Percentiles rank a stretch among this genome's conserved stretches.
Evolutionary conservation across 768 basidiomycete genomes (phyloP).

Genomic region (Trametes cingulata): DNA sequence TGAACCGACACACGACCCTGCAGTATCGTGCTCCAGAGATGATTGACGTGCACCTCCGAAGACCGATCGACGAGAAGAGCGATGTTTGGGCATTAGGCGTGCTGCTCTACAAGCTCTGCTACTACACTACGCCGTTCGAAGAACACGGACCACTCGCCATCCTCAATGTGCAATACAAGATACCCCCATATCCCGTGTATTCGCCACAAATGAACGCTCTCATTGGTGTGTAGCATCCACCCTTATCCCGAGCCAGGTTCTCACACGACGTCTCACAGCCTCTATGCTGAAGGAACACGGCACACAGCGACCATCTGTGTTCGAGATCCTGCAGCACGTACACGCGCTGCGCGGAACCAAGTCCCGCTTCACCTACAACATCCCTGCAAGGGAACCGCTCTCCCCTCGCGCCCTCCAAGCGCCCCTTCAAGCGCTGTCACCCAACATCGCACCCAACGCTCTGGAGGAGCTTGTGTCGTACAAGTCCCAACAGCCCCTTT

Average conservation of each 20-base stretch:
- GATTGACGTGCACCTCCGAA: conserved; percentile 85
- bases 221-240: conserved; percentile 58
- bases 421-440: conserved; percentile 28
- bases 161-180: conserved; percentile 92
- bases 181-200: conserved; percentile 86
- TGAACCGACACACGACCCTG: conserved; percentile 93
- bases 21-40: conserved; percentile 99
- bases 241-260: not conserved
- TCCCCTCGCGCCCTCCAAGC: conserved; percentile 40
- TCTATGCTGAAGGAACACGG: conserved; percentile 95
- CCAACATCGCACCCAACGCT: conserved; percentile 26
- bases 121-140: conserved; percentile 99
- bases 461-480: conserved; percentile 44
- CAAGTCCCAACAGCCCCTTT: conserved; percentile 31
- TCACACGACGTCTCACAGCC: conserved; percentile 42
- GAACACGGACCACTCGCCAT: conserved; percentile 97
- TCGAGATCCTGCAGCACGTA: conserved; percentile 80
- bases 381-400: conserved; percentile 51
- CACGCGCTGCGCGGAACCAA: conserved; percentile 88
- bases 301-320: conserved; percentile 80
- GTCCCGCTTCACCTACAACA: conserved; percentile 71
- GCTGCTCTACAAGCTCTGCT: conserved; percentile 96
- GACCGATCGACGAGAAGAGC: conserved; percentile 89
- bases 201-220: conserved; percentile 79
- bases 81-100: conserved; percentile 99